These are phyloP conservation scores for Acanthamoeba royreba DNA, from an alignment of 208 protist genomes.

Conservation along the genomic window DNA sequence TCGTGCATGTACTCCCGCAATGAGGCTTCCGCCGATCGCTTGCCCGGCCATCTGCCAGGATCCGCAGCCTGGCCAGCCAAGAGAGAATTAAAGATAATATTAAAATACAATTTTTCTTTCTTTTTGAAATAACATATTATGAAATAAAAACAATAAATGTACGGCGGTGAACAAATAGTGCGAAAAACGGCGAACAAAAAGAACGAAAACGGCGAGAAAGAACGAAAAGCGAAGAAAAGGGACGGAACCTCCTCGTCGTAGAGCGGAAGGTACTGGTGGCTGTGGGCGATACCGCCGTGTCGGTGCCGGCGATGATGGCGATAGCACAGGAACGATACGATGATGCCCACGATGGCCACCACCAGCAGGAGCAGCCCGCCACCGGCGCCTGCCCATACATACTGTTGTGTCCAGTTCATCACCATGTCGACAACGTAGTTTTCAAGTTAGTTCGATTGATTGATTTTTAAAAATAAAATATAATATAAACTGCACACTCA, in stretches of 20 bases:
- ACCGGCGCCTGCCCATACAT: background rate
- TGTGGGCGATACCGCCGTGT: background rate
- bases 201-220: background rate
- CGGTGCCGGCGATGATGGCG: background rate
- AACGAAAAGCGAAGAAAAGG: background rate
- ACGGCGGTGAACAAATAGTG: no score
- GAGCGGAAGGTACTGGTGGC: background rate
- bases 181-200: no score
- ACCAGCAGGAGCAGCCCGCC: background rate
- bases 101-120: background rate
- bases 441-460: no score
- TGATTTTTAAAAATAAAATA: no score
- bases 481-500: no score
- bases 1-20: background rate
- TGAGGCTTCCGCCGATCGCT: background rate
- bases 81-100: background rate
- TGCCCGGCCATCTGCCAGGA: background rate
- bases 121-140: background rate
- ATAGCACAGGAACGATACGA: background rate
- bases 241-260: background rate
- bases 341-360: background rate
- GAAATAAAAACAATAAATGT: no score
- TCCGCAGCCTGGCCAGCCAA: background rate
- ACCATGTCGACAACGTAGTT: no score
- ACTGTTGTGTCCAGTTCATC: no score